These are phyloP conservation scores for Fraxinus cuspidata DNA, from an alignment of 257 asterid genomes.

Conservation along the genomic window DNA sequence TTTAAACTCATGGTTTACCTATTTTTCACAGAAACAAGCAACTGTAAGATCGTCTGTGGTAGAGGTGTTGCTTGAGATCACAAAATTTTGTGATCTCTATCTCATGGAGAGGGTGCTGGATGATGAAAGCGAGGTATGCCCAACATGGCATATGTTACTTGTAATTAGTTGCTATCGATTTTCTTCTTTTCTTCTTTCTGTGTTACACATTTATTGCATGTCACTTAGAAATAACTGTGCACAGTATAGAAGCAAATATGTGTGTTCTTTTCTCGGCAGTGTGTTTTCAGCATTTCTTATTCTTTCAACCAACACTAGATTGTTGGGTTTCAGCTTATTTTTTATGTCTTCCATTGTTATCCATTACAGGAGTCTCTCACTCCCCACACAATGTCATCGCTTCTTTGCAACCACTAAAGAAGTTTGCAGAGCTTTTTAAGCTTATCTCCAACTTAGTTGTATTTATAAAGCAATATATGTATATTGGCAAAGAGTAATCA, in stretches of 20 bases:
- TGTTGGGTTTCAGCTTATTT: neutral
- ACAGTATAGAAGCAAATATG: neutral
- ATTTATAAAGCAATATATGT: neutral
- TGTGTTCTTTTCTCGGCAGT: neutral
- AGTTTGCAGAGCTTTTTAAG: neutral
- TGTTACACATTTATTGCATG: neutral
- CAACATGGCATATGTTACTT: conserved; percentile 1
- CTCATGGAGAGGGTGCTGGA: conserved; percentile 95
- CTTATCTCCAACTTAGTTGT: neutral
- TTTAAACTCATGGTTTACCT: conserved; percentile 28
- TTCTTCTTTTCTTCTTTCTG: conserved; percentile 1
- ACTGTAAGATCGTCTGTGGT: conserved; percentile 83
- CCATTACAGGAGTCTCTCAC: neutral
- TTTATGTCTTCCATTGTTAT: too few species aligned
- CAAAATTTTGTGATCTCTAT: conserved; percentile 90
- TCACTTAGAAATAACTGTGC: neutral
- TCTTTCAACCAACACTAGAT: neutral
- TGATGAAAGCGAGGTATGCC: conserved; percentile 77
- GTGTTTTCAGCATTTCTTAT: neutral
- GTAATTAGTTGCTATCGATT: conserved; percentile 5
- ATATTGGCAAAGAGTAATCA: neutral
- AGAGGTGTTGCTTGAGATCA: conserved; percentile 84
- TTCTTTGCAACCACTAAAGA: neutral
- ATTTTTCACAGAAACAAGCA: conserved; percentile 69
- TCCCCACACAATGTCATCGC: neutral